A percentile compares a stretch with the other conserved stretches of the same genome.
Conservation (phyloP, 1,284 basidiomycete species). For the Pseudozyma sp. region DNA sequence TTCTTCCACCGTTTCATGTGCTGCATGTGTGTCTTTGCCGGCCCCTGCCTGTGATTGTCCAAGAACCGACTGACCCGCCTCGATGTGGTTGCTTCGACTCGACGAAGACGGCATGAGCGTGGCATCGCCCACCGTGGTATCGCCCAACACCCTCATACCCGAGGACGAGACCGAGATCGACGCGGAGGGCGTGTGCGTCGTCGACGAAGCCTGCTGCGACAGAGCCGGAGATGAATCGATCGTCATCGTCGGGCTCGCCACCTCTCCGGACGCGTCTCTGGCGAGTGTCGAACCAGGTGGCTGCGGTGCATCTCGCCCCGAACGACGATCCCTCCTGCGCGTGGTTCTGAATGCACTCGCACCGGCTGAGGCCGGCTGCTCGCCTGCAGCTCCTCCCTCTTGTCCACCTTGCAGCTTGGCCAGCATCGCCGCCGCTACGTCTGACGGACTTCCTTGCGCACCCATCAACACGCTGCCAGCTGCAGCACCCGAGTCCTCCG, state of each 20-base stretch:
- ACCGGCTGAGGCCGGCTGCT: constrained; percentile 5
- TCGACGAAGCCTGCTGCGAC: constrained; percentile 15
- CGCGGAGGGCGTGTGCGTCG: constrained; percentile 18
- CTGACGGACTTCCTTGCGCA: constrained; percentile 46
- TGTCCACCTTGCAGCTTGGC: constrained; percentile 61
- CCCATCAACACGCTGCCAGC: constrained; percentile 1
- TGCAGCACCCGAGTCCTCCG: constrained; percentile 20
- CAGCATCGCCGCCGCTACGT: constrained; percentile 63
- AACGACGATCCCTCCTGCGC: constrained; percentile 37
- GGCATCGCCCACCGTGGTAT: constrained; percentile 22
- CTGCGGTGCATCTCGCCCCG: constrained; percentile 26
- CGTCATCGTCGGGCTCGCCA: constrained; percentile 14
- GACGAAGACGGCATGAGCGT: constrained; percentile 15
- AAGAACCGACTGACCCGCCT: not conserved
- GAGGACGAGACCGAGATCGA: constrained; percentile 27
- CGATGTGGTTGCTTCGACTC: not conserved
- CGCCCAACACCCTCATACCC: not conserved
- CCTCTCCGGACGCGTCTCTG: not conserved
- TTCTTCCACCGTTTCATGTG: constrained; percentile 1
- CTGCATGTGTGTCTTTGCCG: not conserved
- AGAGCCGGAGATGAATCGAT: constrained; percentile 17
- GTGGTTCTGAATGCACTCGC: constrained; percentile 36
- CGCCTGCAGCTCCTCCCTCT: constrained; percentile 4
- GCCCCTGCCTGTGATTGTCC: not conserved
- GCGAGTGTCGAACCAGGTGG: not conserved